Percentiles rank a stretch among this genome's conserved stretches.
phyloP scores from a whole-genome alignment of 2,329 filamentous ascomycete species.

The Microdochium nivale region DNA sequence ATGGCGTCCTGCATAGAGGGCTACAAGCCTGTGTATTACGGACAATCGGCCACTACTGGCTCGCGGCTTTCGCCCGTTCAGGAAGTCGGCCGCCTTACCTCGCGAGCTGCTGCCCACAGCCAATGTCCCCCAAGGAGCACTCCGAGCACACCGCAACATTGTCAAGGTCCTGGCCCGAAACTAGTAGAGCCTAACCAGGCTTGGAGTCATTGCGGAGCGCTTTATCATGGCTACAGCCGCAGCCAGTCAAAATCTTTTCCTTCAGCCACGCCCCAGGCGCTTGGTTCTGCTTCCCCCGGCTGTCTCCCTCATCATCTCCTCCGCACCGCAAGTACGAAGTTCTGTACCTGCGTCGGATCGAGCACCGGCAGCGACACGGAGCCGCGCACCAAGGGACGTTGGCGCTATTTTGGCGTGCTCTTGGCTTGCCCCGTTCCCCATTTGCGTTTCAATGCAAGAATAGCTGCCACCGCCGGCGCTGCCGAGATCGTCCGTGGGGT shows the following conservation, averaged over 20 bases:
- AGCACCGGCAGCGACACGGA: background rate
- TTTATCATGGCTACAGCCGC: background rate
- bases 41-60: background rate
- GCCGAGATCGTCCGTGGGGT: background rate
- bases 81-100: background rate
- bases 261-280: background rate
- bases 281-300: background rate
- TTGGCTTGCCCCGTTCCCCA: background rate
- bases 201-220: background rate
- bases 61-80: background rate
- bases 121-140: background rate
- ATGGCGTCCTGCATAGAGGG: background rate
- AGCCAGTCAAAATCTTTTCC: background rate
- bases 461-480: background rate
- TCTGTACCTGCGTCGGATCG: background rate
- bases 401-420: background rate
- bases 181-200: background rate
- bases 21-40: background rate
- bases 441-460: background rate
- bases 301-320: background rate
- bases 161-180: background rate
- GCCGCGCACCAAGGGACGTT: background rate
- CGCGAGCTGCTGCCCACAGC: background rate
- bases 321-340: background rate
- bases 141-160: background rate